Base-by-base conservation (phyloP, 2,329 filamentous ascomycete species). In the Periconia macrospinosa region DNA sequence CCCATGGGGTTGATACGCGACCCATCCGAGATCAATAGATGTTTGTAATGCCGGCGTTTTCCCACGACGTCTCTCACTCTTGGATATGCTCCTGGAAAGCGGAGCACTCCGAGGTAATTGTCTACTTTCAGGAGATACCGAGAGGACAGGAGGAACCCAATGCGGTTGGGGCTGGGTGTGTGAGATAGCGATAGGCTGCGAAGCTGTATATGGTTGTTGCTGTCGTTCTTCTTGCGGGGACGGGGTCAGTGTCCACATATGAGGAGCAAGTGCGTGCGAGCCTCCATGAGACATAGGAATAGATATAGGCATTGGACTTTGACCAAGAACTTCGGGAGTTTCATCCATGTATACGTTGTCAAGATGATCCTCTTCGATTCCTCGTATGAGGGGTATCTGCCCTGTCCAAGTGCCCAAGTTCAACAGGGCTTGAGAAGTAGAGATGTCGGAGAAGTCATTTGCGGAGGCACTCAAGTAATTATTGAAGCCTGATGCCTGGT, bases 1-100 rank as follows among this genome's bases (percentile, higher is more conserved):
- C n/a, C 56, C 55, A 46, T 73, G 66, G 33, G 67, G 67, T 27
- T 70, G 65, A 50, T 73, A 74, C 1, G 67, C 63, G 2, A 75
- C 67, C 67, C 70, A 74, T 11, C 64, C 67, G 15, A 69, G 59
- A 6, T 49, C 49, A n/a, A 61, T 65, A 2, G 68, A 63, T 7
- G 62, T 67, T 2, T 66, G 67, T 3, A 70, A 70, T 15, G 69
- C 61, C 7, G 57, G 51, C 15, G 53, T 59, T 40, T 45, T 54
- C 8, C 41, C 44, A 18, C 65, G 61, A 10, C 63, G 64, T 46
- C 60, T 59, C 10, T 63, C 60, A 11, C 52, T 53, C 13, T 57
- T 60, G 23, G 70, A 71, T 19, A 56, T 59, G 42, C 63, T 68
- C 41, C 66, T 60, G 2, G 69, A 67, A 2, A 69, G 54, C 8